Percentiles rank a stretch among this genome's conserved stretches.
phyloP scores from a whole-genome alignment of 495 filamentous ascomycete species.

The Penicillium samsonianum region DNA sequence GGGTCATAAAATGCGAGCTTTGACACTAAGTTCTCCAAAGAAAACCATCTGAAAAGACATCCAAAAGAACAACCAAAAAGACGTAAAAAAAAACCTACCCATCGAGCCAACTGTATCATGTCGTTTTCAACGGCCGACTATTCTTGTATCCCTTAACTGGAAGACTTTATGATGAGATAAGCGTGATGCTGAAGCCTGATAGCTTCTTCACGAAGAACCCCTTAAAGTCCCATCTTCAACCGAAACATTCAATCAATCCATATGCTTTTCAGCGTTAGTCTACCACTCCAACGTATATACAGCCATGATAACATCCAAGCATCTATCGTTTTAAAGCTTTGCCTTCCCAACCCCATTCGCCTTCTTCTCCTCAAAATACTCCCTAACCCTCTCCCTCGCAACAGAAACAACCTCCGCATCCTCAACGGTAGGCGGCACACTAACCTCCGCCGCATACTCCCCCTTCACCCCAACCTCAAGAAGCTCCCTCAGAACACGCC shows the following conservation, averaged over 20 bases:
- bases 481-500: conserved; percentile 77
- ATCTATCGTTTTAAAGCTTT: conserved; percentile 48
- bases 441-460: conserved; percentile 52
- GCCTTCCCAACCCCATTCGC: conserved; percentile 37
- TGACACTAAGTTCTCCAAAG: too few relatives aligned
- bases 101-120: too few relatives aligned
- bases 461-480: conserved; percentile 62
- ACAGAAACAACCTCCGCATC: conserved; percentile 59
- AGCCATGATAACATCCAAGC: too few relatives aligned
- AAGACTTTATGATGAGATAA: too few relatives aligned
- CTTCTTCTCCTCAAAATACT: conserved; percentile 56
- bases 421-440: conserved; percentile 62
- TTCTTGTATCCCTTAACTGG: too few relatives aligned
- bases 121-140: too few relatives aligned
- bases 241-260: not conserved
- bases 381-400: conserved; percentile 53
- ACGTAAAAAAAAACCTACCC: too few relatives aligned
- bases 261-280: too few relatives aligned
- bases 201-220: not conserved
- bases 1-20: too few relatives aligned
- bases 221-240: not conserved
- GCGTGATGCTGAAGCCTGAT: not conserved
- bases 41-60: too few relatives aligned
- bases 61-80: too few relatives aligned
- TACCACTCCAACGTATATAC: too few relatives aligned